These are phyloP conservation scores for Suhomyces prunicola DNA, from an alignment of 805 yeast species.

Conservation along the genomic window DNA sequence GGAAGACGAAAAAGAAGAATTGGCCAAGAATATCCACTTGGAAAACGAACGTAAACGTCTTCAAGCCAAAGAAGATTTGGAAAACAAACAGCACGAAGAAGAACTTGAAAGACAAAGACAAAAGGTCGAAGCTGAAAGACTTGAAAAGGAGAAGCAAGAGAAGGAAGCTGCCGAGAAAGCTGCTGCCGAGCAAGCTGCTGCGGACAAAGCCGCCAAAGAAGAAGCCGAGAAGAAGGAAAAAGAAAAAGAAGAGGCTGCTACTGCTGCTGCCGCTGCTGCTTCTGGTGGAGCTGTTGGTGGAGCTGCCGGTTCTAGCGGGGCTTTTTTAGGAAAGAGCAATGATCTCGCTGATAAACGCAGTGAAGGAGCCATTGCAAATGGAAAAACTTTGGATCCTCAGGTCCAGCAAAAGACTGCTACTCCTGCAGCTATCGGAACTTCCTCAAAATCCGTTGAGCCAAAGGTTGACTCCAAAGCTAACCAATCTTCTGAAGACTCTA, in stretches of 20 bases:
- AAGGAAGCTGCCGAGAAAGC: slow-evolving; percentile 13
- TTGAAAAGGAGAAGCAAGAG: slow-evolving; percentile 20
- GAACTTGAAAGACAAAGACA: slow-evolving; percentile 13
- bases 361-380: slow-evolving; percentile 14
- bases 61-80: slow-evolving; percentile 39
- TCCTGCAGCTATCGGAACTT: background rate
- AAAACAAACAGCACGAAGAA: slow-evolving; percentile 14
- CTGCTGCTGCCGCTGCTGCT: background rate
- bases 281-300: background rate
- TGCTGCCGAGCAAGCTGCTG: slow-evolving; percentile 28
- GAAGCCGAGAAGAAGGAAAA: slow-evolving; percentile 22
- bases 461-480: background rate
- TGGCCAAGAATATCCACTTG: slow-evolving; percentile 35
- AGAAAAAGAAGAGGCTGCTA: background rate
- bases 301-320: background rate
- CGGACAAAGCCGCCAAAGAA: slow-evolving; percentile 32
- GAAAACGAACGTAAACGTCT: slow-evolving; percentile 35
- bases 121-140: slow-evolving; percentile 13
- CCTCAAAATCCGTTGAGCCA: background rate
- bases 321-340: slow-evolving; percentile 29
- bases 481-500: slow-evolving; percentile 1
- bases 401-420: background rate
- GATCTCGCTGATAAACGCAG: slow-evolving; percentile 21
- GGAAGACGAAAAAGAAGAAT: slow-evolving; percentile 44
- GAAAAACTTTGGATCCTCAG: background rate